These are phyloP conservation scores for Didymella segeticola DNA, from an alignment of 2,329 filamentous ascomycete genomes.

Conservation along the genomic window DNA sequence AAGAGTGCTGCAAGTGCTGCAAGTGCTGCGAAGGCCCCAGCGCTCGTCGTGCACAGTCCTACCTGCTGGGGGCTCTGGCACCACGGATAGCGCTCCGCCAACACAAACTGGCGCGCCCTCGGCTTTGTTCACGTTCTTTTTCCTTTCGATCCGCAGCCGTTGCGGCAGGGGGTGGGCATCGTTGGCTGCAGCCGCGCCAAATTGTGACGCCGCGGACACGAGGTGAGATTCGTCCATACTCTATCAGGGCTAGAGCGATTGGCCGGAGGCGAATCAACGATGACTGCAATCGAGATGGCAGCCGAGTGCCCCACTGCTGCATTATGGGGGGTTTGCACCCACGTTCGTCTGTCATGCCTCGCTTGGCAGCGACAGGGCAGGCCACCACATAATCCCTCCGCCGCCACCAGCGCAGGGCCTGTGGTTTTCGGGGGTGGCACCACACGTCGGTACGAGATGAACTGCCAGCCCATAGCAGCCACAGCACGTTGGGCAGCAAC, in stretches of 20 bases:
- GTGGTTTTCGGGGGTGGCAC: conserved; percentile 7
- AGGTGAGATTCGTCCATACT: conserved; percentile 29
- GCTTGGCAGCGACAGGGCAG: conserved; percentile 20
- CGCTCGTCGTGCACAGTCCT: conserved; percentile 15
- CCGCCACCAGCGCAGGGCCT: conserved; percentile 10
- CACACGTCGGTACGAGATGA: not conserved
- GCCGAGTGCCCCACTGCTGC: conserved; percentile 26
- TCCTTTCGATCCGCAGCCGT: conserved; percentile 33
- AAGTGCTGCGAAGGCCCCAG: no score
- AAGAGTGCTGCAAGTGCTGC: not conserved
- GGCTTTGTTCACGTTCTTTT: conserved; percentile 10
- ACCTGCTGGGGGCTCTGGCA: not conserved
- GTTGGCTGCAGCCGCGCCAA: conserved; percentile 31
- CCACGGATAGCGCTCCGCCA: conserved; percentile 20
- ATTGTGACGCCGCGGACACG: conserved; percentile 29
- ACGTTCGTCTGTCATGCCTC: conserved; percentile 24
- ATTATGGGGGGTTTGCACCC: conserved; percentile 23
- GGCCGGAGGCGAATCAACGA: conserved; percentile 29
- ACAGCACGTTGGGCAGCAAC: conserved; percentile 15
- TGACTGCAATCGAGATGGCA: conserved; percentile 36
- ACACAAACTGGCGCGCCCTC: not conserved
- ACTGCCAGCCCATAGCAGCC: conserved; percentile 1
- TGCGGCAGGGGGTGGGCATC: conserved; percentile 30
- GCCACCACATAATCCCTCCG: conserved; percentile 5
- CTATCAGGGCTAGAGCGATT: conserved; percentile 24